Percentiles rank a stretch among this genome's conserved stretches.
phyloP scores from a whole-genome alignment of 192 early-diverging fungal species.

The Coemansia sp. region DNA sequence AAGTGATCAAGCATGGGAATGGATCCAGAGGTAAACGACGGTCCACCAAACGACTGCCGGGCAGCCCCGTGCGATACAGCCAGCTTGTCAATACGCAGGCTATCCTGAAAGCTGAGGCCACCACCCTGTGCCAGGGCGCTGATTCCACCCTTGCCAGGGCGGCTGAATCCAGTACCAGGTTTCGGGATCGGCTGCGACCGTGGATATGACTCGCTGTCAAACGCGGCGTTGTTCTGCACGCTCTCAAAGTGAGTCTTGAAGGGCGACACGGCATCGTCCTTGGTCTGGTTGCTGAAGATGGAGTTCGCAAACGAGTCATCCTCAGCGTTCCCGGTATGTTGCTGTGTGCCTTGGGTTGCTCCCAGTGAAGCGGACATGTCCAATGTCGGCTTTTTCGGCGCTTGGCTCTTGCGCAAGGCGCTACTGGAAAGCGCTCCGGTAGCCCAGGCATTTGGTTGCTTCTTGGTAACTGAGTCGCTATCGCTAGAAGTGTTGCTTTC shows the following conservation, averaged over 20 bases:
- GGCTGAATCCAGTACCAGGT: constrained; percentile 22
- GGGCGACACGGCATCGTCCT: constrained; percentile 29
- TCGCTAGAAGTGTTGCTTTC: constrained; percentile 1
- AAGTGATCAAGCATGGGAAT: constrained; percentile 57
- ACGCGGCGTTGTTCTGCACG: constrained; percentile 10
- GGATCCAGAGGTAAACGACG: constrained; percentile 49
- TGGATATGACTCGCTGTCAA: constrained; percentile 16
- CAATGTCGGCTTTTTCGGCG: constrained; percentile 5
- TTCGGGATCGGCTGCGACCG: constrained; percentile 55
- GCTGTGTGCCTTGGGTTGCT: not conserved
- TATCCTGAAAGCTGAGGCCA: constrained; percentile 49
- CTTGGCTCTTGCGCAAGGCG: constrained; percentile 13
- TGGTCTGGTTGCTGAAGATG: constrained; percentile 21
- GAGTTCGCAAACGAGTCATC: constrained; percentile 10
- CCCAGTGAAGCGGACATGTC: not conserved
- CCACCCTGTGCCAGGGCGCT: constrained; percentile 23
- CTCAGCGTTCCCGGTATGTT: constrained; percentile 12
- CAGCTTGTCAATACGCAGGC: constrained; percentile 51
- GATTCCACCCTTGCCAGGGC: constrained; percentile 24
- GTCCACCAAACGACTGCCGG: constrained; percentile 44
- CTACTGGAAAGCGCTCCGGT: constrained; percentile 15
- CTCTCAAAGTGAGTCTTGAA: constrained; percentile 25
- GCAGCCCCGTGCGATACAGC: constrained; percentile 43
- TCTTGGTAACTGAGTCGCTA: constrained; percentile 6
- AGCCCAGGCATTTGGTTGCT: constrained; percentile 19